Evolutionary conservation across 495 filamentous ascomycete genomes (phyloP).

Genomic region (Cryomyces minteri): DNA sequence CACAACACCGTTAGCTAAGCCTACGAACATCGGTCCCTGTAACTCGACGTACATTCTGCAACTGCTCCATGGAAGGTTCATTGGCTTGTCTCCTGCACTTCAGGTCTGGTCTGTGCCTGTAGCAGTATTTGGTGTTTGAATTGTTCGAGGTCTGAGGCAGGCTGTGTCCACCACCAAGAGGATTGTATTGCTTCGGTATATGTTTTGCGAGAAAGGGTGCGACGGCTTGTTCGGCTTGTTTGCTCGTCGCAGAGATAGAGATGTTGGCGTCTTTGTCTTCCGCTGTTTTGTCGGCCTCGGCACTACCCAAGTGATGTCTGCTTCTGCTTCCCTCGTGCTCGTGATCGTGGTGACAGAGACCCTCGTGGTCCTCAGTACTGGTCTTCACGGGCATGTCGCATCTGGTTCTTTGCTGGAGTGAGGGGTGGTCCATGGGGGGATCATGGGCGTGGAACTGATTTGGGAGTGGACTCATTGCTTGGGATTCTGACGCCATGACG

Average conservation of each 20-base stretch:
- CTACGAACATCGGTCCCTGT: conserved; percentile 1
- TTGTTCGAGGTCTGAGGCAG: conserved; percentile 18
- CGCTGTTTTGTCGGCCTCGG: background rate
- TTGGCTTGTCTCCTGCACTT: conserved; percentile 86
- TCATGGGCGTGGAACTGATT: too few relatives aligned
- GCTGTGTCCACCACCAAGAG: conserved; percentile 30
- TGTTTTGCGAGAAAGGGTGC: conserved; percentile 74
- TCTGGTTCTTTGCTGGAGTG: too few relatives aligned
- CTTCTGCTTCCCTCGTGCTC: conserved; percentile 7
- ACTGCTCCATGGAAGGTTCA: conserved; percentile 85
- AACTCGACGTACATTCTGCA: conserved; percentile 53
- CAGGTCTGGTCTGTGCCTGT: conserved; percentile 83
- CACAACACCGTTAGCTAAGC: conserved; percentile 3
- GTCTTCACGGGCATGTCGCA: too few relatives aligned
- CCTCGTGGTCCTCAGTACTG: too few relatives aligned
- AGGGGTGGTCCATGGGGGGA: too few relatives aligned
- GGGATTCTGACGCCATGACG: conserved; percentile 8
- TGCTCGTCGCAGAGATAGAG: conserved; percentile 10
- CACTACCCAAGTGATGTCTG: conserved; percentile 5
- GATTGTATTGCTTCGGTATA: conserved; percentile 68
- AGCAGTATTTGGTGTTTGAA: conserved; percentile 82
- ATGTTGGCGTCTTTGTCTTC: conserved; percentile 3
- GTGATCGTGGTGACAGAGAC: background rate
- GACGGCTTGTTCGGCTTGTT: conserved; percentile 36
- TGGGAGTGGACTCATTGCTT: background rate